These are phyloP conservation scores for Hirsutella minnesotensis DNA, from an alignment of 2,329 filamentous ascomycete species.

Conservation along the genomic window DNA sequence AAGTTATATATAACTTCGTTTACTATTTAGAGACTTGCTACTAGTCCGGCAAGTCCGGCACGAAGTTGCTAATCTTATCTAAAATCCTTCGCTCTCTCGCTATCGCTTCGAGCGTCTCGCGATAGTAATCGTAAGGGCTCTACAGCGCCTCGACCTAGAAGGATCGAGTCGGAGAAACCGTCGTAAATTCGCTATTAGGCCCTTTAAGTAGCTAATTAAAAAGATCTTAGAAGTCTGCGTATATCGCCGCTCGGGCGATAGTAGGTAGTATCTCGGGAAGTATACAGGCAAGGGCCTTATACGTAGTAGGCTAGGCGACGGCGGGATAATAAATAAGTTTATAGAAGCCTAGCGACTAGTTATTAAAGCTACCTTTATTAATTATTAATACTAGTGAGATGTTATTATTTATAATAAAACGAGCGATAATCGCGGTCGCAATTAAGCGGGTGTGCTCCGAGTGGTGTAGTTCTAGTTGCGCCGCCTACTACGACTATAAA, in stretches of 20 bases:
- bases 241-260: conserved; percentile 8
- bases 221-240: conserved; percentile 6
- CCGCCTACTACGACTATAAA: conserved; percentile 19
- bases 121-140: neutral
- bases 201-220: conserved; percentile 1
- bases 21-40: neutral
- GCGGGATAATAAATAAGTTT: conserved; percentile 28
- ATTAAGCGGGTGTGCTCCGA: neutral
- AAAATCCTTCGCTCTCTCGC: neutral
- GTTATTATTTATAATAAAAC: conserved; percentile 19
- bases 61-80: neutral
- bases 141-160: neutral
- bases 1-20: neutral
- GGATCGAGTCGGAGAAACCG: neutral
- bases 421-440: conserved; percentile 11
- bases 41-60: neutral
- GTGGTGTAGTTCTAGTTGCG: neutral
- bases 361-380: neutral
- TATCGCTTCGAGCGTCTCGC: neutral
- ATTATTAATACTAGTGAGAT: conserved; percentile 7
- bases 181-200: neutral
- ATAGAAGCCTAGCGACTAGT: conserved; percentile 9
- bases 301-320: conserved; percentile 19
- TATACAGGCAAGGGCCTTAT: conserved; percentile 15
- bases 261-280: conserved; percentile 3